Evolutionary conservation across 257 asterid genomes (phyloP).

Genomic region (Capsicum pubescens): DNA sequence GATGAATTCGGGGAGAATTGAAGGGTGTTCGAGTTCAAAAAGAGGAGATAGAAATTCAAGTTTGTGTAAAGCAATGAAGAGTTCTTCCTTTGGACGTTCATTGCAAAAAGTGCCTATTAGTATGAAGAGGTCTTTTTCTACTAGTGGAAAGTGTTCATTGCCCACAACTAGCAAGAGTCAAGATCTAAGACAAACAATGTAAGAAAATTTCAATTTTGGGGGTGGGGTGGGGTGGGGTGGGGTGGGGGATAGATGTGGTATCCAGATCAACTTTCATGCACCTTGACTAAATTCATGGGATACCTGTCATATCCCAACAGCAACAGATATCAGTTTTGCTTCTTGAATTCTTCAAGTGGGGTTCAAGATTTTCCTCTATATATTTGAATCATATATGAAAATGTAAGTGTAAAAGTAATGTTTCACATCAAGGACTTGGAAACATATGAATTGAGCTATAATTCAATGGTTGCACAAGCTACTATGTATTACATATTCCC

Average conservation of each 20-base stretch:
- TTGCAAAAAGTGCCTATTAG: slow-evolving; percentile 53
- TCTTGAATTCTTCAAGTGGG: slow-evolving; percentile 16
- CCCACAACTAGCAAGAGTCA: slow-evolving; percentile 51
- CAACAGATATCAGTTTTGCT: neutral
- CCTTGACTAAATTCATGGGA: too few species aligned
- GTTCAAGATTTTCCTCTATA: slow-evolving; percentile 12
- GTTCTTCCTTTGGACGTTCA: slow-evolving; percentile 50
- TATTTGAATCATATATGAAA: slow-evolving; percentile 6
- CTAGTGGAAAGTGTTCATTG: slow-evolving; percentile 47
- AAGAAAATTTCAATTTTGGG: slow-evolving; percentile 11
- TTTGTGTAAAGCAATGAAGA: slow-evolving; percentile 49
- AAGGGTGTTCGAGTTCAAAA: slow-evolving; percentile 45
- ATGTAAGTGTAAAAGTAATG: neutral
- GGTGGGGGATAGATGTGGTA: too few species aligned
- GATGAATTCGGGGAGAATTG: slow-evolving; percentile 30
- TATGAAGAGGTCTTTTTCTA: slow-evolving; percentile 69
- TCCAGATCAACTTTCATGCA: too few species aligned
- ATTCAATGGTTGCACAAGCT: neutral
- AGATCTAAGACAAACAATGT: slow-evolving; percentile 33
- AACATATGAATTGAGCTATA: neutral
- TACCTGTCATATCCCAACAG: too few species aligned
- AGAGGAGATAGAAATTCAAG: slow-evolving; percentile 36
- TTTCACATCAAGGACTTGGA: slow-evolving; percentile 1
- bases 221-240: too few species aligned
- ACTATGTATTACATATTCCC: neutral